Evolutionary conservation across 1,284 basidiomycete genomes (phyloP), one percentile per base, ranked within the genome.

Genomic region (Cutaneotrichosporon sp.): DNA sequence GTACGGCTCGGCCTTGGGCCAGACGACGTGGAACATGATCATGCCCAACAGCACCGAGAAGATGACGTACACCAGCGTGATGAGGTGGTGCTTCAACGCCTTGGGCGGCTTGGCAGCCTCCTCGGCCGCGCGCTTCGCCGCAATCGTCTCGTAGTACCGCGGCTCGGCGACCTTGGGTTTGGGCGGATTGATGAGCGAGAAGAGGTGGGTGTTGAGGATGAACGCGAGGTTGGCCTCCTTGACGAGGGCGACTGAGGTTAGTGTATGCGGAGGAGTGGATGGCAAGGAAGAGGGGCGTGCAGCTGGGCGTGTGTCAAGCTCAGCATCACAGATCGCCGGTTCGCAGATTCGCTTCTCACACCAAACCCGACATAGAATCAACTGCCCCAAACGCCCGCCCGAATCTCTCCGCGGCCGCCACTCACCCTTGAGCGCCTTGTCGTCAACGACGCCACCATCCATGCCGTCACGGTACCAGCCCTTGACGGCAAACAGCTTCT

Each of bases 391-490:
- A 30, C 7, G 11, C 22, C 11, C 49, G 22, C 49, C n/a, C 7
- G n/a, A n/a, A 22, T 50, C 32, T 7, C 36, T 22, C 55, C n/a
- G 34, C 26, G 2, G 22, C 22, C n/a, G 18, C 13, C 22, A 79
- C 80, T 72, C 69, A 85, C 88, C 83, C 83, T 90, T 89, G 51
- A 86, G 78, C 34, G 81, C 81, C 63, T 78, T 68, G 62, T 79
- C 78, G 64, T 86, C 84, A 10, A 76, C 77, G 31, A 84, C 87
- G 56, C 73, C 89, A 42, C 80, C 79, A 71, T 92, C 87, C 86
- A 92, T 88, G 0, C 89, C 89, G 21, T 83, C 83, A 58, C 88
- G 84, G 77, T 88, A 92, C 87, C 88, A 88, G 22, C 87, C 84
- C 81, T 92, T 92, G 76, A 91, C 87, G 67, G 86, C 86, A 76